These are phyloP conservation scores for Lepidium didymum DNA, from an alignment of 345 rosid species.

Conservation along the genomic window DNA sequence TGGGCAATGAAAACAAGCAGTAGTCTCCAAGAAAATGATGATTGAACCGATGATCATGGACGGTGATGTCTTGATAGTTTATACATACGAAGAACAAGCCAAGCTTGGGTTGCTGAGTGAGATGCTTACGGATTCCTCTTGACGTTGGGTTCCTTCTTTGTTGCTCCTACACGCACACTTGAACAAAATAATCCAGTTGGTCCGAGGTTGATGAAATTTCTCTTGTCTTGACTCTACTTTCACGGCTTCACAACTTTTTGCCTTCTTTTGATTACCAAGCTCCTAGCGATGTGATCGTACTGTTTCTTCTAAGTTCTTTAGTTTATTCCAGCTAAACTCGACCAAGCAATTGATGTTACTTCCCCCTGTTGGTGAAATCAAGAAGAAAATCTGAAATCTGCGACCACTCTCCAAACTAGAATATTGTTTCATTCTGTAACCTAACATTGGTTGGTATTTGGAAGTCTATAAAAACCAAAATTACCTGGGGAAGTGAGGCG, in stretches of 20 bases:
- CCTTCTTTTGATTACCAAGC: conserved; percentile 10
- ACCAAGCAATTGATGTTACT: conserved; percentile 1
- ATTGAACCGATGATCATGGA: background rate
- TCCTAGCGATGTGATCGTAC: background rate
- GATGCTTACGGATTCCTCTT: conserved; percentile 12
- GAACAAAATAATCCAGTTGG: background rate
- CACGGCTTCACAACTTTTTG: conserved; percentile 5
- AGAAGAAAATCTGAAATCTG: conserved; percentile 7
- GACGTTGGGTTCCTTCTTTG: conserved; percentile 2
- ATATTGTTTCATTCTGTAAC: background rate
- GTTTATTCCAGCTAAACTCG: conserved; percentile 17
- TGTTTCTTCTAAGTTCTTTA: conserved; percentile 9
- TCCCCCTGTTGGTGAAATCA: conserved; percentile 14
- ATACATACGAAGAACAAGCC: background rate
- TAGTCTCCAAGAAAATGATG: background rate
- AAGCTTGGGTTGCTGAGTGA: background rate
- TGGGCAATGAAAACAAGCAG: too few species aligned
- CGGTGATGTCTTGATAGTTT: background rate
- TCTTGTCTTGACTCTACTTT: conserved; percentile 9
- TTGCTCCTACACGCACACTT: background rate
- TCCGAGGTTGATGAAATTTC: background rate
- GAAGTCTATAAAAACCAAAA: background rate
- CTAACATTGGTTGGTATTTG: background rate
- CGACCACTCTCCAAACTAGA: background rate
- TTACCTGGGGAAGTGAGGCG: conserved; percentile 57